These are phyloP conservation scores for Fraxinus sp. DNA, from an alignment of 305 asterid genomes.

Conservation along the genomic window DNA sequence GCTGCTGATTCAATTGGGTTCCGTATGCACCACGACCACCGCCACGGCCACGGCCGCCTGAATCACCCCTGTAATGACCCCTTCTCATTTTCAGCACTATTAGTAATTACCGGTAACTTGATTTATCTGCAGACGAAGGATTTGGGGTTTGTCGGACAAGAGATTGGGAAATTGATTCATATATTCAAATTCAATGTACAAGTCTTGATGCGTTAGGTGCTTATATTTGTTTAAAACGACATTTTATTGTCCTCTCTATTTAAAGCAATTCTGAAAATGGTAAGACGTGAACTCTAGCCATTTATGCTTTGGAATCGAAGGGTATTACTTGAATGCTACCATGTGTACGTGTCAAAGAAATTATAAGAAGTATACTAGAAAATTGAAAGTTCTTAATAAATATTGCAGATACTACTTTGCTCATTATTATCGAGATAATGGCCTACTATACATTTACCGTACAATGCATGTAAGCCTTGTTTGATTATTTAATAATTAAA, in stretches of 20 bases:
- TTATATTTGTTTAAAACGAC: neutral
- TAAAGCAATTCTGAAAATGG: too few relatives aligned
- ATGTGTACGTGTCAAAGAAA: neutral
- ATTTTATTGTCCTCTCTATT: neutral
- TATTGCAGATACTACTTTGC: neutral
- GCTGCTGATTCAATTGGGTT: constrained; percentile 24
- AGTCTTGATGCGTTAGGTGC: neutral
- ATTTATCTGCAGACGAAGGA: neutral
- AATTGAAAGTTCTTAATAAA: neutral
- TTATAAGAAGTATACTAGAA: neutral
- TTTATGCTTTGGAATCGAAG: too few relatives aligned
- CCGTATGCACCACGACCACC: constrained; percentile 18
- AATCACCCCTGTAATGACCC: constrained; percentile 3
- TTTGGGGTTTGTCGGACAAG: neutral
- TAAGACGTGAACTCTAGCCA: too few relatives aligned
- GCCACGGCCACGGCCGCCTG: constrained; percentile 5
- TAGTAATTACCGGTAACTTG: neutral
- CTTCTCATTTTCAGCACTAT: neutral
- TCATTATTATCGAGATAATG: neutral
- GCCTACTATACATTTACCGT: neutral
- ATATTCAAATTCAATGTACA: neutral
- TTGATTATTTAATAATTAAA: neutral
- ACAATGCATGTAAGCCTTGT: neutral
- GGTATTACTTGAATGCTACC: too few relatives aligned
- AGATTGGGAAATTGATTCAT: neutral